Percentiles rank a stretch among this genome's conserved stretches.
These are phyloP conservation scores for Pleurotus platypus DNA, from an alignment of 768 basidiomycete species.

Conservation along the genomic window DNA sequence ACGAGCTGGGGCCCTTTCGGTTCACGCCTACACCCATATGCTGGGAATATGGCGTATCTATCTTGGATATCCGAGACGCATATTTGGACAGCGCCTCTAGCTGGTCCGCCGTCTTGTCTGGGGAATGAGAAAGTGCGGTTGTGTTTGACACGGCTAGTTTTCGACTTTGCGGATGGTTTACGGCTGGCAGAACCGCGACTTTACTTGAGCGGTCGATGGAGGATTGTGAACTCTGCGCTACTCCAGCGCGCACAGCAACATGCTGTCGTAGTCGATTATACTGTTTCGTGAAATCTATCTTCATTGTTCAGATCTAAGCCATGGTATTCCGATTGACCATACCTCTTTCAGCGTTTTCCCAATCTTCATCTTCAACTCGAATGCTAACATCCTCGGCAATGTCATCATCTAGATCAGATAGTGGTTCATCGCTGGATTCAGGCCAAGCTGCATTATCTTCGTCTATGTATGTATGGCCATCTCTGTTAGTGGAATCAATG, in stretches of 20 bases:
- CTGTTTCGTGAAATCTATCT: slow-evolving; percentile 94
- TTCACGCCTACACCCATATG: slow-evolving; percentile 71
- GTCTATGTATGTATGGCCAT: slow-evolving; percentile 40
- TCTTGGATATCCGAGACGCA: slow-evolving; percentile 67
- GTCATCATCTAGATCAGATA: slow-evolving; percentile 33
- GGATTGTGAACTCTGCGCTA: slow-evolving; percentile 56
- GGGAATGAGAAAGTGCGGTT: slow-evolving; percentile 28
- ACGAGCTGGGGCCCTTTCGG: slow-evolving; percentile 86
- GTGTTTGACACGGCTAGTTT: slow-evolving; percentile 18
- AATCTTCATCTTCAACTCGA: slow-evolving; percentile 83
- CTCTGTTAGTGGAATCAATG: slow-evolving; percentile 25
- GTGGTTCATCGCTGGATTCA: slow-evolving; percentile 32
- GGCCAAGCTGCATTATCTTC: slow-evolving; percentile 22
- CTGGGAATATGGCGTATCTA: slow-evolving; percentile 65
- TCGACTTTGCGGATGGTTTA: slow-evolving; percentile 58
- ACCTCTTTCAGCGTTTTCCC: slow-evolving; percentile 86
- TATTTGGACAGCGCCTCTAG: slow-evolving; percentile 73
- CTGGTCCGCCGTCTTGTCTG: slow-evolving; percentile 67
- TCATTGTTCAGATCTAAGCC: not conserved
- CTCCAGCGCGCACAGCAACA: slow-evolving; percentile 76
- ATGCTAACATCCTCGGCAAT: slow-evolving; percentile 52
- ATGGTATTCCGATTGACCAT: slow-evolving; percentile 12
- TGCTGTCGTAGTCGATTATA: slow-evolving; percentile 94
- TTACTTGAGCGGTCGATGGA: slow-evolving; percentile 43
- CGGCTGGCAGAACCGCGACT: slow-evolving; percentile 63